These are phyloP conservation scores for Talaromyces piceae DNA, from an alignment of 2,329 filamentous ascomycete genomes.

Conservation along the genomic window DNA sequence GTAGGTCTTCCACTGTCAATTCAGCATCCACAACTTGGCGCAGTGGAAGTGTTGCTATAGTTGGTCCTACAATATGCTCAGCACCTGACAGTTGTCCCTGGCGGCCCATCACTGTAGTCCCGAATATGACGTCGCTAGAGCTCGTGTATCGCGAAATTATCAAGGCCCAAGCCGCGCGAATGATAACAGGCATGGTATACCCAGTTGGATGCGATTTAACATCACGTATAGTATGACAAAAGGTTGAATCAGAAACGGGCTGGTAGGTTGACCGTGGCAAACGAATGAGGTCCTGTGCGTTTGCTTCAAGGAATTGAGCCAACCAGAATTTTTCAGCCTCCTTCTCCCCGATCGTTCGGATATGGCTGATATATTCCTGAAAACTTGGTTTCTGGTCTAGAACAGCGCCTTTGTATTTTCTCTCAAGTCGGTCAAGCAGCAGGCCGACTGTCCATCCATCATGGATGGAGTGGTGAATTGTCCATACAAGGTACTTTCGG, in stretches of 20 bases:
- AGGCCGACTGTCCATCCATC: constrained; percentile 77
- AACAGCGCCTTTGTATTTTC: constrained; percentile 49
- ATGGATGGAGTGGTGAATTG: constrained; percentile 65
- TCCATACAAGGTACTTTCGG: constrained; percentile 22
- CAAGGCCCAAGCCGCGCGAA: constrained; percentile 7
- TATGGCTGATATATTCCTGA: neutral
- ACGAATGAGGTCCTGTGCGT: constrained; percentile 1
- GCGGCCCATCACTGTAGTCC: constrained; percentile 3
- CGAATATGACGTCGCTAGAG: constrained; percentile 4
- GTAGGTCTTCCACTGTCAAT: neutral
- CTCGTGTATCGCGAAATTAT: neutral
- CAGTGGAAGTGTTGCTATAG: constrained; percentile 1
- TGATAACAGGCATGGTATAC: neutral
- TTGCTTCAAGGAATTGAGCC: neutral
- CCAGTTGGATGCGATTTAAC: neutral
- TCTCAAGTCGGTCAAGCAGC: constrained; percentile 61
- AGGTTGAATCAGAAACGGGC: neutral
- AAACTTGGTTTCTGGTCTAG: neutral
- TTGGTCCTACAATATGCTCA: constrained; percentile 2
- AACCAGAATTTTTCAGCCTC: neutral
- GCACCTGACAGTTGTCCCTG: neutral
- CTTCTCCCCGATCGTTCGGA: neutral
- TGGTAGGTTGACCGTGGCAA: constrained; percentile 1
- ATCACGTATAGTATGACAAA: neutral
- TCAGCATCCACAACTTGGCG: neutral